These are phyloP conservation scores for Corylus heterophylla DNA, from an alignment of 306 rosid species.

Conservation along the genomic window DNA sequence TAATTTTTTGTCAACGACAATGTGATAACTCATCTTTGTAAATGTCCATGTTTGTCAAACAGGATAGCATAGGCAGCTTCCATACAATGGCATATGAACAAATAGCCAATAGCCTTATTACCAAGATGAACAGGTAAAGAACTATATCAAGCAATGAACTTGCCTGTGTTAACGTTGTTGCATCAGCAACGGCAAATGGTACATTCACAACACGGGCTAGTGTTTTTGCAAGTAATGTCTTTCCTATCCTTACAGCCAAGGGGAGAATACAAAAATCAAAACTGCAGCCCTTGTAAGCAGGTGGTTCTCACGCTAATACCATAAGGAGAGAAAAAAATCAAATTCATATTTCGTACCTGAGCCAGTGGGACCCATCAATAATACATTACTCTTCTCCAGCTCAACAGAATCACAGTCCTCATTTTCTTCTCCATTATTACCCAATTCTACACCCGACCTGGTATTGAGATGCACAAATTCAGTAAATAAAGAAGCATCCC, in stretches of 20 bases:
- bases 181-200: constrained; percentile 72
- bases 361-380: constrained; percentile 75
- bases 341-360: constrained; percentile 48
- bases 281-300: neutral
- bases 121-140: neutral
- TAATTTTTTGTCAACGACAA: neutral
- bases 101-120: neutral
- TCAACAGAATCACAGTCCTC: constrained; percentile 51
- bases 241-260: constrained; percentile 50
- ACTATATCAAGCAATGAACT: constrained; percentile 21
- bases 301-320: neutral
- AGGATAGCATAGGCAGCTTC: neutral
- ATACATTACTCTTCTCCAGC: constrained; percentile 64
- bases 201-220: constrained; percentile 73
- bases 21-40: neutral
- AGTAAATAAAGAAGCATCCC: constrained; percentile 16
- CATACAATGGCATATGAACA: constrained; percentile 5
- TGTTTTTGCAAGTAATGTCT: constrained; percentile 78
- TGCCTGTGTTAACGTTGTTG: constrained; percentile 77
- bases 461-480: constrained; percentile 3
- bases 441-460: constrained; percentile 25
- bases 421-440: constrained; percentile 19
- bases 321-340: neutral
- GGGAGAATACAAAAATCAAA: constrained; percentile 16
- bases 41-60: neutral